Evolutionary conservation across 1,139 yeast species (phyloP).

Genomic region (Debaryomyces singareniensis): DNA sequence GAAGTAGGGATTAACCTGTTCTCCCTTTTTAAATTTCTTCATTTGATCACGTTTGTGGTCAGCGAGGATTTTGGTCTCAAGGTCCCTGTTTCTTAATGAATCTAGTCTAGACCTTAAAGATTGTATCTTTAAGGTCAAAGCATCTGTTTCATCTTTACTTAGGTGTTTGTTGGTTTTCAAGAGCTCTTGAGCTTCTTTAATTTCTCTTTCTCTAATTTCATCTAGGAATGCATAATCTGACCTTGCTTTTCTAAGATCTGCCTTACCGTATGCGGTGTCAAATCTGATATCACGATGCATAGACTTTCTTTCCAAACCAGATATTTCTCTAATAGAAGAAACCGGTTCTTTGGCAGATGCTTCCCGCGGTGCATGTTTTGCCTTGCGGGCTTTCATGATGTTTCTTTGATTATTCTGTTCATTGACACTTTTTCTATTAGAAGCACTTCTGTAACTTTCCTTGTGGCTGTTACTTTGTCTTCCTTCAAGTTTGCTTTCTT

Average conservation of each 20-base stretch:
- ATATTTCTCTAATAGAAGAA: constrained; percentile 62
- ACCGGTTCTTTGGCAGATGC: constrained; percentile 69
- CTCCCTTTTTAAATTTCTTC: constrained; percentile 41
- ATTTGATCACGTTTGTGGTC: constrained; percentile 45
- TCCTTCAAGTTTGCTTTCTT: constrained; percentile 14
- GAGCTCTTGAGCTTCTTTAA: constrained; percentile 50
- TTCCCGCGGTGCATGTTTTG: constrained; percentile 80
- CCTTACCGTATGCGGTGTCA: constrained; percentile 83
- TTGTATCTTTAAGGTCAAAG: constrained; percentile 48
- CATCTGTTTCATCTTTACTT: constrained; percentile 43
- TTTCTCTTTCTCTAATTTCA: constrained; percentile 73
- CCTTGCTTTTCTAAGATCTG: constrained; percentile 60
- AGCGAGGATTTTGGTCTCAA: constrained; percentile 59
- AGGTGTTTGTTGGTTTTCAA: constrained; percentile 53
- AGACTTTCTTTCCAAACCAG: constrained; percentile 53
- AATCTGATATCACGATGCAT: constrained; percentile 78
- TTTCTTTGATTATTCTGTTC: not conserved
- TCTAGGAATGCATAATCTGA: constrained; percentile 80
- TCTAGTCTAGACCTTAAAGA: constrained; percentile 72
- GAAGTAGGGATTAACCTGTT: constrained; percentile 47
- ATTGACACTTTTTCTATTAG: constrained; percentile 10
- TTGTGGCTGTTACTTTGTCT: constrained; percentile 7
- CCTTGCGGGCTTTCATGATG: constrained; percentile 12
- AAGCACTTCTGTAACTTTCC: not conserved
- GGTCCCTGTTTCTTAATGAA: constrained; percentile 68